phyloP scores from a whole-genome alignment of 176 grass and related monocot genomes.

The Phoenix roebelenii region DNA sequence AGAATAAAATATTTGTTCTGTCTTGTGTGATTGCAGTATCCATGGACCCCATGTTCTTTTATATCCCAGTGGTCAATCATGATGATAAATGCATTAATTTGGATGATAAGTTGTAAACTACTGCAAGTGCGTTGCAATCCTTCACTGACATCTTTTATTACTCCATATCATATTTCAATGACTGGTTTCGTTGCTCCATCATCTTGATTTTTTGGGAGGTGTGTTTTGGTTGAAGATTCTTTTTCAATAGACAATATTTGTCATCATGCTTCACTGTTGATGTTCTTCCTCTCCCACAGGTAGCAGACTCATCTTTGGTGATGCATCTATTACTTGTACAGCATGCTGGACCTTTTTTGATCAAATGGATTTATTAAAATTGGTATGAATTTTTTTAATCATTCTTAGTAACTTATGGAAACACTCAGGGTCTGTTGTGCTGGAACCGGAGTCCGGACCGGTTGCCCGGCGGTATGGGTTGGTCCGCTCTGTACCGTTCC shows the following conservation, averaged over 20 bases:
- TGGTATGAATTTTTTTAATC: too few species aligned
- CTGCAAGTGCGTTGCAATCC: conserved; percentile 58
- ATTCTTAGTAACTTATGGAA: too few species aligned
- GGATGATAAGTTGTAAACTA: conserved; percentile 50
- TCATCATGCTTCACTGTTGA: conserved; percentile 63
- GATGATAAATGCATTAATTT: conserved; percentile 50
- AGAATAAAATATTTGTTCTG: conserved; percentile 96
- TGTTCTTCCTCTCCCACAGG: conserved; percentile 91
- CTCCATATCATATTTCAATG: conserved; percentile 89
- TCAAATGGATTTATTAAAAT: too few species aligned
- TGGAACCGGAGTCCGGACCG: too few species aligned
- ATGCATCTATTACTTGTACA: background rate
- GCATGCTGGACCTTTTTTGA: too few species aligned
- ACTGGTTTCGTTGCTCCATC: conserved; percentile 83
- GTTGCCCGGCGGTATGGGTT: too few species aligned
- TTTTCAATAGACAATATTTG: conserved; percentile 66
- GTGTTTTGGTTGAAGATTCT: conserved; percentile 58
- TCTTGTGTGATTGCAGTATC: conserved; percentile 75
- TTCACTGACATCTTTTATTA: conserved; percentile 94
- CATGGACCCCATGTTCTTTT: conserved; percentile 84
- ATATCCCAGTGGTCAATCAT: conserved; percentile 55
- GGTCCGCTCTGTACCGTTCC: too few species aligned
- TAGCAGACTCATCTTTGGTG: conserved; percentile 2
- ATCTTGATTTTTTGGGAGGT: conserved; percentile 81
- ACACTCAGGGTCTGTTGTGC: too few species aligned